Evolutionary conservation across 257 asterid genomes (phyloP), one percentile per base, ranked within the genome.

Genomic region (Parsonsia alboflavescens): DNA sequence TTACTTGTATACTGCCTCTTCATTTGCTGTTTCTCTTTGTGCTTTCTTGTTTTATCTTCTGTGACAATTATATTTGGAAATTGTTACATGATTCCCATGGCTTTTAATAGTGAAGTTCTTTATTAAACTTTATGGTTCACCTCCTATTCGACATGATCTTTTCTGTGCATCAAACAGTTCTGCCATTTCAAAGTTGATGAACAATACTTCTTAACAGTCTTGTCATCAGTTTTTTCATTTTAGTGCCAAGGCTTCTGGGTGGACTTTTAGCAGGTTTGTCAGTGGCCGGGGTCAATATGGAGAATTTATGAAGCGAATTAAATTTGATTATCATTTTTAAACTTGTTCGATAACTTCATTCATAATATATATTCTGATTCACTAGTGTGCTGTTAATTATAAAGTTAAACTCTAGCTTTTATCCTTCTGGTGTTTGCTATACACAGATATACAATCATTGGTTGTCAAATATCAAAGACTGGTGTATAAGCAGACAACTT

Each of bases 401-500:
- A 19, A 49, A 21, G 48, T 46, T 66, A 49, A 0, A 52, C 49
- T 71, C 56, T 71, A 66, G 19, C 9, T 17, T 84, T 86, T 73
- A 82, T 81, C 50, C 65, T 44, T 72, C 33, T 81, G 52, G 54
- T 57, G 21, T 70, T 69, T 78, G 83, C 75, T 78, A 76, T 54
- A 67, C 76, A 68, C 75, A 94, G 99, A 94, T 90, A 84, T 94
- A 94, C 80, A 89, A 92, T 79, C 99, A 90, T 81, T 94, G 97
- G 99, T 87, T 94, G 62, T 90, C 97, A 49, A 92, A 94, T 78
- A 94, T 94, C 88, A 94, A 94, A 83, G 97, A 94, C 84, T 94
- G 99, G 99, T 94, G 99, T 79, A 94, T 94, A 79, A 94, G 99
- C 88, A 83, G 99, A 81, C 99, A 94, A 82, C 86, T 92, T 28